Base-by-base conservation (phyloP, 805 yeast genomes). In the Starmerella khaoyaiensis region DNA sequence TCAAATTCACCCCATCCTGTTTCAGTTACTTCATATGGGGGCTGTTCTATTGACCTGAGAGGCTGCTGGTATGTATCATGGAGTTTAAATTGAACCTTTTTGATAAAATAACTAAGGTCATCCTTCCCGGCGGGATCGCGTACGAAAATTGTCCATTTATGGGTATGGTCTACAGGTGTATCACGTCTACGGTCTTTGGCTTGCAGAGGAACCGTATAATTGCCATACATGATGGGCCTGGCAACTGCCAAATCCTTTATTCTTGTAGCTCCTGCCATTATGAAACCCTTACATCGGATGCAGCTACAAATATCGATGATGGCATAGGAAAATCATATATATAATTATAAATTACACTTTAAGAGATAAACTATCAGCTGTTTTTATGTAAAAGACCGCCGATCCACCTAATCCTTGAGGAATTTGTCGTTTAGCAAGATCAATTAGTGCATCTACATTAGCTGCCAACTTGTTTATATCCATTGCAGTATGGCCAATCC, bases 1-100 rank as follows among this genome's bases (percentile, higher is more conserved):
- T 90, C 99, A 59, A 90, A 90, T 58, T 90, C 99, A 48, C 99
- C 99, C 99, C 99, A 90, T 0, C 99, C 99, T 0, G 97, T 81
- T 54, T 90, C 99, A 2, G 94, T 79, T 21, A 90, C 83, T 56
- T 84, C 93, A 52, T 79, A 90, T 0, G 98, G 98, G 2, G 97
- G 96, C 21, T 65, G 56, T 45, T 90, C 97, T 12, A 87, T 67
- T 1, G 90, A 69, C 38, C 99, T 64, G n/a, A 83, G 73, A 1
- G 95, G 72, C 49, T 76, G 81, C 16, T 76, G 78, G 51, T 87
- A 90, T 0, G 98, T 90, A 47, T 90, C 98, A 58, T 90, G 98
- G 17, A 90, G 64, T 55, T 90, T 90, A 65, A 87, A 90, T 0
- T 86, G 87, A 1, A 90, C 97, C 57, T 81, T 78, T 53, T 83